phyloP scores from a whole-genome alignment of 2,329 filamentous ascomycete species.

The Cadophora sp. region DNA sequence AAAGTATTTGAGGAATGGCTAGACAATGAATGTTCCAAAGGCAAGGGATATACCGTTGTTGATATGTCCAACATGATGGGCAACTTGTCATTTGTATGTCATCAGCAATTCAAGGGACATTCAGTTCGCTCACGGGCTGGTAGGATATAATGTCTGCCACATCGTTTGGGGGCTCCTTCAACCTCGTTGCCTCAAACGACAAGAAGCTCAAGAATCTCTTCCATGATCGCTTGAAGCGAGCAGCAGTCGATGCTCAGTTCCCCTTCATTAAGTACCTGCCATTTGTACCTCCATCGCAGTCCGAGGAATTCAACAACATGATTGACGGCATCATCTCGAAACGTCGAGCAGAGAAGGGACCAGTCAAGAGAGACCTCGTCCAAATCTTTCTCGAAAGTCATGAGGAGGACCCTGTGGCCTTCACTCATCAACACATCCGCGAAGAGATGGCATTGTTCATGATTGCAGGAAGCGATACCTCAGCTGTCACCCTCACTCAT shows the following conservation, averaged over 20 bases:
- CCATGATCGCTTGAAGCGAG: constrained; percentile 21
- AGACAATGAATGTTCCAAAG: constrained; percentile 21
- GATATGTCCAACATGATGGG: constrained; percentile 27
- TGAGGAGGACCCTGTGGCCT: constrained; percentile 24
- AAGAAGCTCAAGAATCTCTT: constrained; percentile 28
- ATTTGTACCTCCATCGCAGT: constrained; percentile 20
- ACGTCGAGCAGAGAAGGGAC: constrained; percentile 22
- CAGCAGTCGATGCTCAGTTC: constrained; percentile 26
- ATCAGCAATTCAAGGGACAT: not conserved
- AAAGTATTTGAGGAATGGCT: constrained; percentile 26
- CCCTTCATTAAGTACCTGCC: constrained; percentile 31
- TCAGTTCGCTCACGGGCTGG: not conserved
- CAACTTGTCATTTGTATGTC: constrained; percentile 29
- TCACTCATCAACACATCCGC: constrained; percentile 28
- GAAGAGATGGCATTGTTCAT: constrained; percentile 36
- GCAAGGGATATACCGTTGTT: constrained; percentile 18
- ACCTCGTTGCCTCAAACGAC: constrained; percentile 30
- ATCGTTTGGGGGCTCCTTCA: constrained; percentile 34
- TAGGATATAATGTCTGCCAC: constrained; percentile 33
- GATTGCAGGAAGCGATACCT: constrained; percentile 33
- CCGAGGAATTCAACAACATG: constrained; percentile 22
- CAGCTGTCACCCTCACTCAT: constrained; percentile 26
- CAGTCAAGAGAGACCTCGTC: constrained; percentile 26
- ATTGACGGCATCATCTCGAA: constrained; percentile 27
- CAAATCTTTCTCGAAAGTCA: constrained; percentile 34